Evolutionary conservation across 2,329 filamentous ascomycete species (phyloP), one percentile per base, ranked within the genome.

Genomic region (Tothia fuscella): DNA sequence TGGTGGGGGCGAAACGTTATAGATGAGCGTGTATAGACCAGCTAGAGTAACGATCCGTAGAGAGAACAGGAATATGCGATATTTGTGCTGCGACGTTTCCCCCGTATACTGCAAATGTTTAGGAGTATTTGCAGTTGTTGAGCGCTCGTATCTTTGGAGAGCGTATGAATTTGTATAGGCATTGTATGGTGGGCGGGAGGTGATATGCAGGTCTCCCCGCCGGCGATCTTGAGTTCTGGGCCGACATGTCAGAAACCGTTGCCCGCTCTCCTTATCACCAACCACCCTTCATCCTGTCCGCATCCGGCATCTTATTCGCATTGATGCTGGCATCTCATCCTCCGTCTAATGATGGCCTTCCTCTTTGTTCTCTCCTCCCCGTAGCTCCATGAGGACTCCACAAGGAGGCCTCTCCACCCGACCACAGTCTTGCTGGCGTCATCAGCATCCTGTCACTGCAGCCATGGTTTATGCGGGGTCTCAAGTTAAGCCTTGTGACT

Each of bases 401-500:
- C 35, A 28, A 12, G n/a, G n/a, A n/a, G n/a, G n/a, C n/a, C n/a
- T n/a, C n/a, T n/a, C n/a, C n/a, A n/a, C n/a, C n/a, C n/a, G n/a
- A n/a, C n/a, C n/a, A n/a, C n/a, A n/a, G n/a, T n/a, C n/a, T n/a
- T n/a, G n/a, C n/a, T n/a, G n/a, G n/a, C 35, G 22, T 37, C 35
- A 37, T 37, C 12, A 14, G 12, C 7, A 10, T 14, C 22, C 21
- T 25, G 21, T 28, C 35, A 37, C 22, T 25, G 35, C 35, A 16
- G 21, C 21, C 7, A n/a, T 16, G 34, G 16, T 29, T 24, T 16
- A 26, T 37, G 35, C 35, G 35, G 22, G 22, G 35, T 37, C 35
- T 26, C 35, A 37, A 25, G 28, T 28, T 25, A 6, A 37, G 35
- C 35, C 35, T 26, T 19, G 35, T 37, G 35, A 37, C 35, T n/a